Evolutionary conservation across 495 filamentous ascomycete genomes (phyloP).

Genomic region (Penicillium pulvis): DNA sequence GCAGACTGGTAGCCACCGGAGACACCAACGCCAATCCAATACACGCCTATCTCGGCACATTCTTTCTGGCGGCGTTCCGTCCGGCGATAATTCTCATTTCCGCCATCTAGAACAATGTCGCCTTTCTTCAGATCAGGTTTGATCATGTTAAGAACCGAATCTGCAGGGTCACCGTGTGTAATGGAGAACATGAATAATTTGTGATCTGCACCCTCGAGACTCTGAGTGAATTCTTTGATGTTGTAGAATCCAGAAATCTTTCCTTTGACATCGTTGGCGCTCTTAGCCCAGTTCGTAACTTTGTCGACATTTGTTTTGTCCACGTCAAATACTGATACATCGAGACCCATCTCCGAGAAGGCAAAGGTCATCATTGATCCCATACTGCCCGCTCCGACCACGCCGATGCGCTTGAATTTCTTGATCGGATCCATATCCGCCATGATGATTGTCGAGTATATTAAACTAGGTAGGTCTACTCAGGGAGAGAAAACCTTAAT

Average conservation of each 20-base stretch:
- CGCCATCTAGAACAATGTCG: conserved; percentile 72
- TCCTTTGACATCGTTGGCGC: conserved; percentile 28
- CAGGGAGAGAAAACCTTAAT: neutral
- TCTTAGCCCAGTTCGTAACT: conserved; percentile 24
- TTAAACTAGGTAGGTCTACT: neutral
- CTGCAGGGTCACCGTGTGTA: conserved; percentile 68
- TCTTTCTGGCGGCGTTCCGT: conserved; percentile 65
- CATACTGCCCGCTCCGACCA: conserved; percentile 69
- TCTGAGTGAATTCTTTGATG: conserved; percentile 43
- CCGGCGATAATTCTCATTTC: conserved; percentile 70
- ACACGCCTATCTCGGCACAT: conserved; percentile 54
- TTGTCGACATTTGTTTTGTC: conserved; percentile 51
- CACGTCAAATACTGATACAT: conserved; percentile 64
- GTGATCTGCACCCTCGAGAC: conserved; percentile 36
- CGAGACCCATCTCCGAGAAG: conserved; percentile 61
- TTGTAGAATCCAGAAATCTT: conserved; percentile 39
- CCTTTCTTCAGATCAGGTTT: conserved; percentile 56
- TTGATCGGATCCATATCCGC: conserved; percentile 21
- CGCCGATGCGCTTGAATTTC: conserved; percentile 53
- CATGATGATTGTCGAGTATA: conserved; percentile 17
- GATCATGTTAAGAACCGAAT: conserved; percentile 63
- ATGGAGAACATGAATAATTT: conserved; percentile 67
- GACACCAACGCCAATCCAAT: conserved; percentile 70
- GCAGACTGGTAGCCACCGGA: conserved; percentile 71
- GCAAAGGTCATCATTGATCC: conserved; percentile 66